Base-by-base conservation (phyloP, 2,329 filamentous ascomycete genomes). In the Coccinonectria pachysandricola region DNA sequence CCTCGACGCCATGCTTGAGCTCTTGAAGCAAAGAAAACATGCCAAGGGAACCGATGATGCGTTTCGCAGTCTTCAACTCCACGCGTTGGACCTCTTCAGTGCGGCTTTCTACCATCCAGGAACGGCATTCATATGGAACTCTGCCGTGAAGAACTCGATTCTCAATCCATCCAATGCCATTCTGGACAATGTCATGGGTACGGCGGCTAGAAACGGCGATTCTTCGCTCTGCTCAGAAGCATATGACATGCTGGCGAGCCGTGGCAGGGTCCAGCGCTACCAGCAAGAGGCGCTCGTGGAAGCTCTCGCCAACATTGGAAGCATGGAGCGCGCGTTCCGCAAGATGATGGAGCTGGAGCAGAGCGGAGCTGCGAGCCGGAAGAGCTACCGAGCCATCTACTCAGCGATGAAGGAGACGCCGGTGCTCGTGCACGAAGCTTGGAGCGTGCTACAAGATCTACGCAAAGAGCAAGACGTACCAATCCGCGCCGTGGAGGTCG, bases 211-310 rank as follows among this genome's bases (percentile, higher is more conserved):
- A 14, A 56, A 75, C 31, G 75, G 73, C 12, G 79, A 94, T 48
- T 59, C 72, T 2, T 53, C 62, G 0, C 63, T 95, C 7, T 82
- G 80, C 2, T 76, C 75, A 5, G 71, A 79, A 15, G 79, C 81
- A 15, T 72, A 93, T 35, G 66, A 75, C 13, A 38, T 46, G 27
- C 31, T 57, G 2, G 45, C 53, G 4, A 34, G 30, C 17, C 43
- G 47, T 11, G 48, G 68, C 2, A 62, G 67, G 20, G 62, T 86
- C 19, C 60, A 65, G 7, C 54, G 68, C 5, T 65, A 79, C 35
- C 84, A 95, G 48, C 93, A 91, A 53, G 85, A 92, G 50, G 68
- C 79, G 15, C 65, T 95, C 15, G 60, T 87, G 6, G 75, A 83
- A 31, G 69, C 79, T 4, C 84, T 92, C 46, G 62, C 74, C 8